Conservation (phyloP, 2,329 filamentous ascomycete species). For the Verticillium albo-atrum region DNA sequence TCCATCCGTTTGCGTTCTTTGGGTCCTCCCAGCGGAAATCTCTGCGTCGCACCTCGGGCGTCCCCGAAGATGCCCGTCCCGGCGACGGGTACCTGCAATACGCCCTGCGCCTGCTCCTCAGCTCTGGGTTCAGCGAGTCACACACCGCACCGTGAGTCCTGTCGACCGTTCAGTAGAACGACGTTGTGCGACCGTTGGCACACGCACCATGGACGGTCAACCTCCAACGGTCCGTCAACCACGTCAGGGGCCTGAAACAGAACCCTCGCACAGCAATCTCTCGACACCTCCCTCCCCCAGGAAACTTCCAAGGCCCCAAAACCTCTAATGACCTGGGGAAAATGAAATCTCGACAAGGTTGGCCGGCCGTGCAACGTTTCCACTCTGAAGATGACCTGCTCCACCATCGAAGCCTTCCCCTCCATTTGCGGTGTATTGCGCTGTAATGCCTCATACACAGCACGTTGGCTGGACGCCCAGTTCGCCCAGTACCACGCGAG, state of each 20-base stretch:
- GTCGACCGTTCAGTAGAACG: background rate
- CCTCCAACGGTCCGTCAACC: background rate
- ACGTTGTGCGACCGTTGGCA: background rate
- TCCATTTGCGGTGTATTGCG: background rate
- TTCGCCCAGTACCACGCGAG: background rate
- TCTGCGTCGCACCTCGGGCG: background rate
- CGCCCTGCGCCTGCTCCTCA: background rate
- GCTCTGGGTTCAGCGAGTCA: background rate
- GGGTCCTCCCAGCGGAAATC: background rate
- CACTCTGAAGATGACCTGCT: background rate
- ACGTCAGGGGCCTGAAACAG: background rate
- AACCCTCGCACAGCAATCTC: background rate
- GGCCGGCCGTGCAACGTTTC: background rate
- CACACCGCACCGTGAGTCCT: background rate
- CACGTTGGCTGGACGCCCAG: background rate
- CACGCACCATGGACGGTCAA: background rate
- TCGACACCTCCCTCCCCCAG: background rate
- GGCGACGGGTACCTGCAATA: background rate
- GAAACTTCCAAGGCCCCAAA: background rate
- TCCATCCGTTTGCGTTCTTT: background rate
- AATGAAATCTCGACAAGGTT: background rate
- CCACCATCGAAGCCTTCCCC: background rate
- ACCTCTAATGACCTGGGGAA: background rate
- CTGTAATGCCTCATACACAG: background rate
- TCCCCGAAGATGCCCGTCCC: background rate